phyloP scores from a whole-genome alignment of 2,329 filamentous ascomycete genomes.

The Orbilia blumenaviensis region DNA sequence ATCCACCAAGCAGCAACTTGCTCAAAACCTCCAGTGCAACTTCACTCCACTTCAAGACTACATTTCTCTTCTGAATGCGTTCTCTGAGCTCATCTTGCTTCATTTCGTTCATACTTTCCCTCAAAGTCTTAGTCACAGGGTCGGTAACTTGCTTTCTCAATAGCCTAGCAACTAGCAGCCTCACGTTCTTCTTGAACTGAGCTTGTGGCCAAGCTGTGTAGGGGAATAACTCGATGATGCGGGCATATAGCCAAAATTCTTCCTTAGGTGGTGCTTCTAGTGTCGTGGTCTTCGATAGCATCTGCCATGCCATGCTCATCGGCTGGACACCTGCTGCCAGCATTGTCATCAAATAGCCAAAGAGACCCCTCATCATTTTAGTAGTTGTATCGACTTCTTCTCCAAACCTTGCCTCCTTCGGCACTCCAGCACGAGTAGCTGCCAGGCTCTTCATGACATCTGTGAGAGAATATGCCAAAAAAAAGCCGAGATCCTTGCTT shows the following conservation, averaged over 20 bases:
- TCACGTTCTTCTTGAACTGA: slow-evolving; percentile 51
- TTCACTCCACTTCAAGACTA: slow-evolving; percentile 38
- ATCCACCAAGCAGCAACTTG: slow-evolving; percentile 23
- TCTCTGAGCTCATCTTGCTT: slow-evolving; percentile 28
- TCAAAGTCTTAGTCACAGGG: slow-evolving; percentile 35
- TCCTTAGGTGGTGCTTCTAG: slow-evolving; percentile 33
- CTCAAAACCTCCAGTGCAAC: slow-evolving; percentile 41
- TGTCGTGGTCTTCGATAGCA: slow-evolving; percentile 28
- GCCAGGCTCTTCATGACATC: slow-evolving; percentile 42
- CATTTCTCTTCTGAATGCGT: slow-evolving; percentile 23
- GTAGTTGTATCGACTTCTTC: slow-evolving; percentile 49
- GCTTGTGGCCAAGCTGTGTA: slow-evolving; percentile 52
- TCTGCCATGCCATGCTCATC: slow-evolving; percentile 51
- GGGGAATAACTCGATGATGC: slow-evolving; percentile 44
- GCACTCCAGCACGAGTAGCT: slow-evolving; percentile 28
- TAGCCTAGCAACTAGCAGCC: slow-evolving; percentile 37
- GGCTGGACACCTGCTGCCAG: slow-evolving; percentile 44
- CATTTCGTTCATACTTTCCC: slow-evolving; percentile 36
- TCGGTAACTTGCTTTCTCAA: slow-evolving; percentile 38
- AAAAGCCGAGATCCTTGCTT: slow-evolving; percentile 42
- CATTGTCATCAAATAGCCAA: slow-evolving; percentile 48
- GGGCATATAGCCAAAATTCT: slow-evolving; percentile 41
- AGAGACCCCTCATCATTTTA: slow-evolving; percentile 52
- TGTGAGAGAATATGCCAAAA: slow-evolving; percentile 44
- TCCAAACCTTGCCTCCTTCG: slow-evolving; percentile 33